Conservation (phyloP, 1,284 basidiomycete species). For the Trametes pubescens region DNA sequence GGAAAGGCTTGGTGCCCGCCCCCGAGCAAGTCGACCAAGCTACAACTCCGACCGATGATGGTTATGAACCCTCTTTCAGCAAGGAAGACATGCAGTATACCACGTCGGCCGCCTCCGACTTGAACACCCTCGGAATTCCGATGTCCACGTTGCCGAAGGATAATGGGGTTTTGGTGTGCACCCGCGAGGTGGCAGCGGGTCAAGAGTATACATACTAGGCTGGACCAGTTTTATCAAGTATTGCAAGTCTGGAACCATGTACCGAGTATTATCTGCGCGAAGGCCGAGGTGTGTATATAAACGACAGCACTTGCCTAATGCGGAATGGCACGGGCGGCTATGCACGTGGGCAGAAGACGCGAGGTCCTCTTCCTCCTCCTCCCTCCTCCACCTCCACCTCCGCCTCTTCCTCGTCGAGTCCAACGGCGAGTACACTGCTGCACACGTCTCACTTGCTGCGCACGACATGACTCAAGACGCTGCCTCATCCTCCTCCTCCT, state of each 20-base stretch:
- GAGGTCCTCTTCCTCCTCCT: slow-evolving; percentile 11
- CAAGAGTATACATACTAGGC: too few relatives aligned
- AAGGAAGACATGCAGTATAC: too few relatives aligned
- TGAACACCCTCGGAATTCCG: too few relatives aligned
- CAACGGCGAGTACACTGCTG: neutral
- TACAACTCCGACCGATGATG: too few relatives aligned
- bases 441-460: neutral
- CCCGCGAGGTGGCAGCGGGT: too few relatives aligned
- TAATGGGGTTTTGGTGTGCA: too few relatives aligned
- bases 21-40: too few relatives aligned
- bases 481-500: slow-evolving; percentile 2
- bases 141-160: too few relatives aligned
- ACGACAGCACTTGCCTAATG: slow-evolving; percentile 12
- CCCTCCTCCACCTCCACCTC: neutral
- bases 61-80: too few relatives aligned
- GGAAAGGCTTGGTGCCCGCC: too few relatives aligned
- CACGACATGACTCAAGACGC: slow-evolving; percentile 27
- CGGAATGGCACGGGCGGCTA: neutral
- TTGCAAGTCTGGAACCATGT: neutral
- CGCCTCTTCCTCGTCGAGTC: neutral
- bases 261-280: neutral
- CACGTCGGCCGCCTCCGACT: too few relatives aligned
- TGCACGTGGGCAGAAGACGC: slow-evolving; percentile 14
- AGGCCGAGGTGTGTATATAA: neutral
- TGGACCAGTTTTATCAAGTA: too few relatives aligned